Evolutionary conservation across 2,329 filamentous ascomycete genomes (phyloP).

Genomic region (Hypoxylon sp.): DNA sequence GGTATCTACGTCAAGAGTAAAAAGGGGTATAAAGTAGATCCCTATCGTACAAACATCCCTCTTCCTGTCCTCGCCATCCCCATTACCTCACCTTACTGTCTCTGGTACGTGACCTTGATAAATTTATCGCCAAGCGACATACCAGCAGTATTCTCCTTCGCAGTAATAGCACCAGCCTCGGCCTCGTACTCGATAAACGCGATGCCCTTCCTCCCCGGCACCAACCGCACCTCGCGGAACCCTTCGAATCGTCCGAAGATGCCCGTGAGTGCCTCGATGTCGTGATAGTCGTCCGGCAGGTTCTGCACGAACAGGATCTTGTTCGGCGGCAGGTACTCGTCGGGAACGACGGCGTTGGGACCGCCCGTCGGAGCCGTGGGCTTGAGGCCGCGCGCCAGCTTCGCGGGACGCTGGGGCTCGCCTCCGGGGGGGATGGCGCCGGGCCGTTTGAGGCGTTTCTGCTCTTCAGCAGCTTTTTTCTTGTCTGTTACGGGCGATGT

Average conservation of each 20-base stretch:
- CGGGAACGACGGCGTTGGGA: conserved; percentile 83
- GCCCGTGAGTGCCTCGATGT: conserved; percentile 81
- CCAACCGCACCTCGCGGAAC: conserved; percentile 91
- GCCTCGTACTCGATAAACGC: conserved; percentile 97
- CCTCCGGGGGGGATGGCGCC: conserved; percentile 60
- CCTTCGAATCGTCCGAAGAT: conserved; percentile 94
- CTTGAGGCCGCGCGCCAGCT: conserved; percentile 82
- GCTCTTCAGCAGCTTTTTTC: conserved; percentile 86
- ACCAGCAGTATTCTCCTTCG: conserved; percentile 92
- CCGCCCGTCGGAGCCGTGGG: conserved; percentile 71
- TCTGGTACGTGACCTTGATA: conserved; percentile 97
- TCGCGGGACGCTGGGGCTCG: conserved; percentile 72
- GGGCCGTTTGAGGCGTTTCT: conserved; percentile 80
- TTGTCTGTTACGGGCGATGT: conserved; percentile 62
- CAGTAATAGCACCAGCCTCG: conserved; percentile 89
- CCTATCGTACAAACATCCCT: conserved; percentile 23
- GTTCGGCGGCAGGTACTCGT: conserved; percentile 98
- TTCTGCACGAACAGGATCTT: conserved; percentile 97
- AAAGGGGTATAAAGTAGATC: conserved; percentile 32
- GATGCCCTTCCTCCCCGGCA: conserved; percentile 88
- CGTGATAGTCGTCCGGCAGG: conserved; percentile 87
- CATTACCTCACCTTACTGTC: conserved; percentile 71
- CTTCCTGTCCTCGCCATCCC: not conserved
- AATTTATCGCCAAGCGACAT: conserved; percentile 84
- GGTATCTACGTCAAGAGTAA: conserved; percentile 16